These are phyloP conservation scores for Drosera spatulata DNA, from an alignment of 179 eudicot species.

Conservation along the genomic window DNA sequence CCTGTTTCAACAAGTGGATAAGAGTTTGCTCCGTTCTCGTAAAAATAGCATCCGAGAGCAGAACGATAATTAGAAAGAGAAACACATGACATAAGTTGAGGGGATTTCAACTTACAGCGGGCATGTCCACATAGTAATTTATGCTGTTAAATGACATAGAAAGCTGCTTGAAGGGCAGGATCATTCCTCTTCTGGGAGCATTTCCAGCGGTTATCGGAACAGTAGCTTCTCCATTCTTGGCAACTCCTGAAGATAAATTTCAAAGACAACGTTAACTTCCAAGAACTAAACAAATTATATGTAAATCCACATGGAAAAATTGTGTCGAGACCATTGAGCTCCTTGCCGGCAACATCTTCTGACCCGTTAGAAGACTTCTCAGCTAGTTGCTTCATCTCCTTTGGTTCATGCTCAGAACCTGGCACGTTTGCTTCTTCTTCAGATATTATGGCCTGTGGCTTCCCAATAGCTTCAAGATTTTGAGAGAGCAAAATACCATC, in stretches of 20 bases:
- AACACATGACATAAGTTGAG: too few relatives aligned
- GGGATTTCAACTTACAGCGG: conserved; percentile 22
- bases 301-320: too few relatives aligned
- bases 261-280: conserved; percentile 36
- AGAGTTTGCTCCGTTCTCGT: too few relatives aligned
- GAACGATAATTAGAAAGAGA: too few relatives aligned
- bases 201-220: conserved; percentile 30
- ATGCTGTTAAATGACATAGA: conserved; percentile 46
- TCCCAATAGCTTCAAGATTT: conserved; percentile 55
- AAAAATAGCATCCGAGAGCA: too few relatives aligned
- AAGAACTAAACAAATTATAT: too few relatives aligned
- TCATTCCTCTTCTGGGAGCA: conserved; percentile 52
- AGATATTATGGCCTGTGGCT: conserved; percentile 73
- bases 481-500: background rate
- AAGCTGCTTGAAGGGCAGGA: conserved; percentile 48
- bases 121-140: conserved; percentile 57
- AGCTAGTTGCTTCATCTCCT: conserved; percentile 20
- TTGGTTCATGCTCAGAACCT: conserved; percentile 31
- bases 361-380: background rate
- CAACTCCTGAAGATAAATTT: background rate
- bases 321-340: too few relatives aligned
- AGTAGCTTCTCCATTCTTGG: conserved; percentile 32
- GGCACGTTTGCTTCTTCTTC: conserved; percentile 49
- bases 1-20: conserved; percentile 21
- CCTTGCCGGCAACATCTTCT: too few relatives aligned